Conservation (phyloP, 148 eudicot genomes). For the Camellia lanceoleosa region DNA sequence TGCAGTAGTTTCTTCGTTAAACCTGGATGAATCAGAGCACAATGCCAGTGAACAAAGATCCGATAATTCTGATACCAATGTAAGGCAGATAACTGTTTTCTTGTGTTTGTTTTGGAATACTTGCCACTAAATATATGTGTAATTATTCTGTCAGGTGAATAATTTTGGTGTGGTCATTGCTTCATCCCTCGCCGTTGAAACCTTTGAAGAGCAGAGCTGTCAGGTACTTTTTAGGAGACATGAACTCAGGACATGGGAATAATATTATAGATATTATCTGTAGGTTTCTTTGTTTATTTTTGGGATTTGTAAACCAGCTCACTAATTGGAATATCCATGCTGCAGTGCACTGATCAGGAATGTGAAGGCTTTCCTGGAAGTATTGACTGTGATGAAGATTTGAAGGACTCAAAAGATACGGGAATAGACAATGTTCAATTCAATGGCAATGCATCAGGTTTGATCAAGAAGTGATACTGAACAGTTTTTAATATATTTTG, state of each 20-base stretch:
- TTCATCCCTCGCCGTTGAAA: slow-evolving; percentile 26
- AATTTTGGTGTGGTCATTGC: slow-evolving; percentile 16
- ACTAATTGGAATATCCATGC: background rate
- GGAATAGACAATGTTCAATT: background rate
- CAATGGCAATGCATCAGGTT: slow-evolving; percentile 16
- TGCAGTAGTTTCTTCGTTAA: slow-evolving; percentile 20
- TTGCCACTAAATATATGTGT: background rate
- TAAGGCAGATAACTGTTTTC: slow-evolving; percentile 14
- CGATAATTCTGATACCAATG: slow-evolving; percentile 18
- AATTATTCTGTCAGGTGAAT: slow-evolving; percentile 11
- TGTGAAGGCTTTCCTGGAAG: background rate
- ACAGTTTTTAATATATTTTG: background rate
- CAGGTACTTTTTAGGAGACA: slow-evolving; percentile 25
- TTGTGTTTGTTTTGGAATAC: background rate
- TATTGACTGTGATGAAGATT: slow-evolving; percentile 11
- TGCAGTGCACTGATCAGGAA: slow-evolving; percentile 16
- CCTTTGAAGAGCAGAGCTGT: slow-evolving; percentile 11
- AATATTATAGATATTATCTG: background rate
- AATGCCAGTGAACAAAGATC: slow-evolving; percentile 16
- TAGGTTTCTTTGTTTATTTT: background rate
- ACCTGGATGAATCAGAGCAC: slow-evolving; percentile 16
- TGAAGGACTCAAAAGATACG: background rate
- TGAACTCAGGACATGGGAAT: background rate
- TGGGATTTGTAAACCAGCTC: background rate
- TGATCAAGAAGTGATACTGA: background rate